phyloP scores from a whole-genome alignment of 169 alveolate genomes.

The Cryptosporidium baileyi region DNA sequence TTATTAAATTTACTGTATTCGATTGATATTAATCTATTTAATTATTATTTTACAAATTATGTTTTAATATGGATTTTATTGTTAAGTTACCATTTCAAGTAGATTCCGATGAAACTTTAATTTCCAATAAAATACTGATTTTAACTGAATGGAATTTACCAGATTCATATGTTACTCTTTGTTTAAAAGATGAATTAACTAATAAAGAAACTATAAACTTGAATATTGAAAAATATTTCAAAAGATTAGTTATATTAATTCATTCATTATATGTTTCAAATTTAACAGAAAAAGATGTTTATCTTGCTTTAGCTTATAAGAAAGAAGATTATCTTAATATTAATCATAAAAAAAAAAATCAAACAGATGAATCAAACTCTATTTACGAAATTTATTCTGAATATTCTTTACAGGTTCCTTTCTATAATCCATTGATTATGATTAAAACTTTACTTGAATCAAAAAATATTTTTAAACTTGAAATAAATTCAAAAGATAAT shows the following conservation, averaged over 20 bases:
- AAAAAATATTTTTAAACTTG: conserved; percentile 1
- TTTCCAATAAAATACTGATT: conserved; percentile 12
- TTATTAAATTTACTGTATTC: not conserved
- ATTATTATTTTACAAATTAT: not conserved
- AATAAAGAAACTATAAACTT: not conserved
- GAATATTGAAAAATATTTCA: not conserved
- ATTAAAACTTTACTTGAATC: not conserved
- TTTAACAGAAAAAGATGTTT: conserved; percentile 34
- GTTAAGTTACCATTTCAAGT: conserved; percentile 40
- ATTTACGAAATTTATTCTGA: not conserved
- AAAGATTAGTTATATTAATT: not conserved
- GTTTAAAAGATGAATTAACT: conserved; percentile 16
- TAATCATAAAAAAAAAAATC: not conserved
- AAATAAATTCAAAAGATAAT: not conserved
- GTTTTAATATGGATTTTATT: conserved; percentile 30
- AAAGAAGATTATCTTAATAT: not conserved
- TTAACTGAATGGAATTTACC: conserved; percentile 43
- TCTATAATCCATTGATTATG: conserved; percentile 41
- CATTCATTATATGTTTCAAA: conserved; percentile 37
- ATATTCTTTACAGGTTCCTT: not conserved
- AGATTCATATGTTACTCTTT: conserved; percentile 7
- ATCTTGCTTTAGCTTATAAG: conserved; percentile 48
- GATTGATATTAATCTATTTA: not conserved
- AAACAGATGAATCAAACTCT: not conserved
- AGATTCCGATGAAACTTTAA: conserved; percentile 42